Percentiles rank a stretch among this genome's conserved stretches.
Evolutionary conservation across 257 asterid genomes (phyloP).

Genomic region (Mitragyna speciosa): DNA sequence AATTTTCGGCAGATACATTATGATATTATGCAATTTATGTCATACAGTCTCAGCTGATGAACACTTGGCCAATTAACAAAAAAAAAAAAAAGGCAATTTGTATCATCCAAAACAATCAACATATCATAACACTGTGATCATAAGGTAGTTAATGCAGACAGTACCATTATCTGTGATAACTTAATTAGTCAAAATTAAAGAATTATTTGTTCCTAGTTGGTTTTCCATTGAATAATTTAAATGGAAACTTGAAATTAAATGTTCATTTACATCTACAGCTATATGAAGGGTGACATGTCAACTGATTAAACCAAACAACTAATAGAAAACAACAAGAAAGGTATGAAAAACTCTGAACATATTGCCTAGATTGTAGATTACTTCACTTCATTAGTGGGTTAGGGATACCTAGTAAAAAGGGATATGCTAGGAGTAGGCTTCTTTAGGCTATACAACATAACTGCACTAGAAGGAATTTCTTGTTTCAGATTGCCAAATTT

Average conservation of each 20-base stretch:
- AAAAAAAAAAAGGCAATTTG: background rate
- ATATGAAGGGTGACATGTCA: background rate
- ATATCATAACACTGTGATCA: background rate
- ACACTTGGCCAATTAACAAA: background rate
- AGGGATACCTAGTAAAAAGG: background rate
- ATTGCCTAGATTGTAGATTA: no score
- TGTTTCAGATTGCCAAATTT: background rate
- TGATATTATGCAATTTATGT: background rate
- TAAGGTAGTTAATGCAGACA: background rate
- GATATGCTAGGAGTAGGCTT: background rate
- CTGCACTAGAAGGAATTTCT: background rate
- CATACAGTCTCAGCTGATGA: background rate
- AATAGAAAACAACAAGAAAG: background rate
- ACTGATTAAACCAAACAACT: background rate
- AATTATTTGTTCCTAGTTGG: background rate
- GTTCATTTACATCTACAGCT: background rate
- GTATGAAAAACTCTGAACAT: background rate
- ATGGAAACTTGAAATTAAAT: background rate
- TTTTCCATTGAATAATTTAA: background rate
- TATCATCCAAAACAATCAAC: background rate
- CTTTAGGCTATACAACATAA: background rate
- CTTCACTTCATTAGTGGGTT: background rate
- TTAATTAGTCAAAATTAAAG: background rate
- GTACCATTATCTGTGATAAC: background rate
- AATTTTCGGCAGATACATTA: background rate